Evolutionary conservation across 2,329 filamentous ascomycete species (phyloP), one percentile per base, ranked within the genome.

Genomic region (Ophioceras dolichostomum): DNA sequence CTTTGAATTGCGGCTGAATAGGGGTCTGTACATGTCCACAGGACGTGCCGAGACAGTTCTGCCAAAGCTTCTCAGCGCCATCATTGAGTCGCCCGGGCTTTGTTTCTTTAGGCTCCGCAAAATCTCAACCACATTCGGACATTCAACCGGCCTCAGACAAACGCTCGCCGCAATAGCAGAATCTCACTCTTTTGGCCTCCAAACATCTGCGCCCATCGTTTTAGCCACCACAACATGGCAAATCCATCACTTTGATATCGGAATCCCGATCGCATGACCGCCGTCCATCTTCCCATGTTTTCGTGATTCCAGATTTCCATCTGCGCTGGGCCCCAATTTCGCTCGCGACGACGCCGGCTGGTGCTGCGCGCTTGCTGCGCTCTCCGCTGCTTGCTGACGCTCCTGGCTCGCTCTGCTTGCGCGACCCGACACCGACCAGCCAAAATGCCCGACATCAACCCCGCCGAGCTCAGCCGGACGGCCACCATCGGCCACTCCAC

Each of bases 361-460:
- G n/a, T n/a, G n/a, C n/a, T n/a, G n/a, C n/a, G n/a, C n/a, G n/a
- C n/a, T n/a, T n/a, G n/a, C n/a, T n/a, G n/a, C n/a, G 21, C 24
- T 38, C 33, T 18, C 26, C 32, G 29, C 29, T 12, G 29, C 24
- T 20, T 32, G 14, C 17, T 18, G n/a, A n/a, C n/a, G 41, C 36
- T 41, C 39, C 31, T 26, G 22, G 22, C 30, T 13, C 38, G 36
- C 28, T 37, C 32, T 26, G 32, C 37, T 38, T 32, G n/a, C 20
- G 5, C 14, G 18, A n/a, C n/a, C n/a, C n/a, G n/a, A n/a, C n/a
- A n/a, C n/a, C n/a, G 5, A 20, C 18, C 30, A 18, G 36, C 36
- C 41, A 53, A 45, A 46, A 80, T 80, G 76, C 75, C 76, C 50
- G 76, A 80, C 61, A 80, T 81, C 61, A 76, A 80, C 64, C 76